These are phyloP conservation scores for Withania somnifera DNA, from an alignment of 305 asterid genomes.

Conservation along the genomic window DNA sequence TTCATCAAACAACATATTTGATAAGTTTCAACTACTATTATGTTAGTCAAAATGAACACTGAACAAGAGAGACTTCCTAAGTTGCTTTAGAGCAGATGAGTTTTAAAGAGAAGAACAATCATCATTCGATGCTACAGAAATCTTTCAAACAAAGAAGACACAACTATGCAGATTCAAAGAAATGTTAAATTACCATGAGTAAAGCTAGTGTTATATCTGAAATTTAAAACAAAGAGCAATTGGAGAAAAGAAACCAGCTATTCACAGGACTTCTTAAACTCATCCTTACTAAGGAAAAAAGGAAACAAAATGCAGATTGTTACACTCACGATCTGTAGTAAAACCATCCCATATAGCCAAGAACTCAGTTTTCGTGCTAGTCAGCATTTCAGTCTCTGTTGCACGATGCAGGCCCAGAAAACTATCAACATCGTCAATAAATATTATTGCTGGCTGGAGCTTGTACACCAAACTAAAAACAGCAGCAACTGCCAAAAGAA, in stretches of 20 bases:
- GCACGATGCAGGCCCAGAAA: slow-evolving; percentile 76
- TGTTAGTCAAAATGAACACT: neutral
- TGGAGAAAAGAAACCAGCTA: neutral
- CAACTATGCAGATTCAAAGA: neutral
- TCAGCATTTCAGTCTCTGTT: slow-evolving; percentile 59
- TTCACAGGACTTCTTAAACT: neutral
- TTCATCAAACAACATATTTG: neutral
- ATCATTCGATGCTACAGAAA: neutral
- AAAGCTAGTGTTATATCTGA: neutral
- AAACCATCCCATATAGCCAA: slow-evolving; percentile 98
- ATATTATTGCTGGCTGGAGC: slow-evolving; percentile 88
- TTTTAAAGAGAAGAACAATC: neutral
- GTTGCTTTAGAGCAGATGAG: neutral
- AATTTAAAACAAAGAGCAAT: neutral
- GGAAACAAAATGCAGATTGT: neutral
- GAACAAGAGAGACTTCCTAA: neutral
- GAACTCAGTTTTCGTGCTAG: slow-evolving; percentile 86
- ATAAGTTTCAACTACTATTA: neutral
- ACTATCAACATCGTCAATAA: slow-evolving; percentile 86
- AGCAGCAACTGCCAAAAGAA: slow-evolving; percentile 59
- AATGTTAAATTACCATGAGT: neutral
- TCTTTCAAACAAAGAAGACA: neutral
- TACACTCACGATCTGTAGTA: slow-evolving; percentile 67
- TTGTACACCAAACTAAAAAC: slow-evolving; percentile 78
- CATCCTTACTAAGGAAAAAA: neutral